Percentiles rank a stretch among this genome's conserved stretches.
Evolutionary conservation across 1,139 yeast species (phyloP).

Genomic region (Spencermartinsiella ligniputridi): DNA sequence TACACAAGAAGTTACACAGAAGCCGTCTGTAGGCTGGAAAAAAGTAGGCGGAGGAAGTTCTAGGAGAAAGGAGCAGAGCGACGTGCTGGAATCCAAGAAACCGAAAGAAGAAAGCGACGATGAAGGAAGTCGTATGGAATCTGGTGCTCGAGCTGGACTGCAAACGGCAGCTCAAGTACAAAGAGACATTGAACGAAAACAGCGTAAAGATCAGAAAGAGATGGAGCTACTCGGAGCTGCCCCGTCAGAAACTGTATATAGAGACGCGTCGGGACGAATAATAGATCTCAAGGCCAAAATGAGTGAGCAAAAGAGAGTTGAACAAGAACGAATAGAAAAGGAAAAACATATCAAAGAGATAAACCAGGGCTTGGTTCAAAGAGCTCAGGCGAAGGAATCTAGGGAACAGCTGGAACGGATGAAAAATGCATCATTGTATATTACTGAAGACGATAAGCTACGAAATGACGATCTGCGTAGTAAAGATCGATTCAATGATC

Average conservation of each 20-base stretch:
- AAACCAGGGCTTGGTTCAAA: constrained; percentile 46
- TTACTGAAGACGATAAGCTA: constrained; percentile 38
- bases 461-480: constrained; percentile 37
- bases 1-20: constrained; percentile 4
- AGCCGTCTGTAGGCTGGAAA: constrained; percentile 25
- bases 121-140: constrained; percentile 28
- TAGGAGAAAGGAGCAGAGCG: constrained; percentile 22
- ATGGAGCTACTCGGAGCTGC: constrained; percentile 18
- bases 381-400: constrained; percentile 26
- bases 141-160: constrained; percentile 44
- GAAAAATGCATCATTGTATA: constrained; percentile 31
- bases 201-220: constrained; percentile 25
- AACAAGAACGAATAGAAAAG: constrained; percentile 30
- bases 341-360: constrained; percentile 34
- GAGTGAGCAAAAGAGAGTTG: constrained; percentile 27
- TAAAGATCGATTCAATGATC: constrained; percentile 58
- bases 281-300: constrained; percentile 41
- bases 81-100: constrained; percentile 8
- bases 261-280: constrained; percentile 56
- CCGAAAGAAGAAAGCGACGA: neutral
- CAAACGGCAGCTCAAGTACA: constrained; percentile 42
- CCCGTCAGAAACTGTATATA: constrained; percentile 44
- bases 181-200: constrained; percentile 32
- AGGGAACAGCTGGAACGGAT: constrained; percentile 32
- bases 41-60: constrained; percentile 29